Conservation (phyloP, 2,329 filamentous ascomycete genomes). For the Nannizzia gypsea region DNA sequence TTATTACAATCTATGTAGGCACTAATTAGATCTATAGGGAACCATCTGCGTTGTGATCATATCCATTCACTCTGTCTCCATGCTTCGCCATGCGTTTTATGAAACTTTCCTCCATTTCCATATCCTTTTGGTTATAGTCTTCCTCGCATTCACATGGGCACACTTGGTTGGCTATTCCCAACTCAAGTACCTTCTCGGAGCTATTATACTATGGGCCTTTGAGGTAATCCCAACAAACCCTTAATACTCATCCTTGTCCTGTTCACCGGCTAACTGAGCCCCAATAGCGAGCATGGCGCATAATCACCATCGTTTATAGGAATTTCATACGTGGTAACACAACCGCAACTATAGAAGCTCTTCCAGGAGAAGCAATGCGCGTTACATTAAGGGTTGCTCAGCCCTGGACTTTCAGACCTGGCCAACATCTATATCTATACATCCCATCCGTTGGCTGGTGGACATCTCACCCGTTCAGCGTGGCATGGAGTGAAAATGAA, state of each 20-base stretch:
- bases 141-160: constrained; percentile 61
- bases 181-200: constrained; percentile 59
- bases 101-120: constrained; percentile 88
- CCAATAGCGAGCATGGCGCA: constrained; percentile 44
- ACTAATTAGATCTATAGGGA: constrained; percentile 19
- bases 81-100: constrained; percentile 87
- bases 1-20: constrained; percentile 5
- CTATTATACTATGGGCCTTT: constrained; percentile 63
- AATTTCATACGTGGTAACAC: constrained; percentile 52
- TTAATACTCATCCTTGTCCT: background rate
- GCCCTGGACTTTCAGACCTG: constrained; percentile 54
- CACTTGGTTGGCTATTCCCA: constrained; percentile 66
- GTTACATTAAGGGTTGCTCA: constrained; percentile 60
- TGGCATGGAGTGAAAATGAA: constrained; percentile 58
- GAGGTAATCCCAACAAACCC: constrained; percentile 39
- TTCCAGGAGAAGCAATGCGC: constrained; percentile 58
- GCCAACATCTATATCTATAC: constrained; percentile 64
- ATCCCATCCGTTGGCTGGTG: constrained; percentile 54
- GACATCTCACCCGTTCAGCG: constrained; percentile 68
- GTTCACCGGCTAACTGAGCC: constrained; percentile 9
- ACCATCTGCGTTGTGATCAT: constrained; percentile 52
- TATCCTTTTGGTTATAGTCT: constrained; percentile 59
- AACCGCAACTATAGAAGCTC: constrained; percentile 52
- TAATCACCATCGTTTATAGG: constrained; percentile 51
- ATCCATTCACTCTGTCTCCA: constrained; percentile 59